phyloP scores from a whole-genome alignment of 176 grass and related monocot species.

The Secale cereale region DNA sequence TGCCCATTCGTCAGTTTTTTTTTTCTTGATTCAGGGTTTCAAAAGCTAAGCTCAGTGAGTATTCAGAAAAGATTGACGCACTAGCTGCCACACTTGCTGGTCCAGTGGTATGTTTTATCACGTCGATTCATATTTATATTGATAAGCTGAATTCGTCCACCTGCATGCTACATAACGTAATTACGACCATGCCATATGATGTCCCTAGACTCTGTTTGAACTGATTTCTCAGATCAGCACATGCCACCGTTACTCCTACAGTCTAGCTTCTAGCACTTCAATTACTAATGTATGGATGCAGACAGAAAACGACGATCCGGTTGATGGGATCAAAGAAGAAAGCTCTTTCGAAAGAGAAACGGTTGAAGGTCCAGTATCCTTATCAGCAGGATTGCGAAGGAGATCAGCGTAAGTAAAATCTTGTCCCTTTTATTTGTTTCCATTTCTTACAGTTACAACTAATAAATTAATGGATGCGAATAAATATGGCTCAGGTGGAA shows the following conservation, averaged over 20 bases:
- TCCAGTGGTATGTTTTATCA: background rate
- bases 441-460: background rate
- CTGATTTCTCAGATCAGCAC: background rate
- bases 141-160: no score
- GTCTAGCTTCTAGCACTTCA: background rate
- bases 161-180: no score
- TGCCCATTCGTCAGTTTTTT: background rate
- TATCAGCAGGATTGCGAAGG: conserved; percentile 52
- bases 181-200: no score
- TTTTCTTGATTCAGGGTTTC: conserved; percentile 38
- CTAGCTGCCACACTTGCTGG: conserved; percentile 44
- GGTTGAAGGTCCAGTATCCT: conserved; percentile 4
- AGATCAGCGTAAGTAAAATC: conserved; percentile 51
- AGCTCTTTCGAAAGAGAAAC: conserved; percentile 13
- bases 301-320: conserved; percentile 21
- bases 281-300: conserved; percentile 6
- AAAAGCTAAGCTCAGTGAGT: conserved; percentile 65
- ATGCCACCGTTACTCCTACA: background rate
- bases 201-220: background rate
- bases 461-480: background rate
- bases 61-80: conserved; percentile 63
- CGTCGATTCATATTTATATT: background rate
- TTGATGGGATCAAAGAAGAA: conserved; percentile 35
- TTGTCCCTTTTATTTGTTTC: background rate
- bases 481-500: conserved; percentile 43